Conservation (phyloP, 2,329 filamentous ascomycete species). For the Ophidiomyces ophidiicola region DNA sequence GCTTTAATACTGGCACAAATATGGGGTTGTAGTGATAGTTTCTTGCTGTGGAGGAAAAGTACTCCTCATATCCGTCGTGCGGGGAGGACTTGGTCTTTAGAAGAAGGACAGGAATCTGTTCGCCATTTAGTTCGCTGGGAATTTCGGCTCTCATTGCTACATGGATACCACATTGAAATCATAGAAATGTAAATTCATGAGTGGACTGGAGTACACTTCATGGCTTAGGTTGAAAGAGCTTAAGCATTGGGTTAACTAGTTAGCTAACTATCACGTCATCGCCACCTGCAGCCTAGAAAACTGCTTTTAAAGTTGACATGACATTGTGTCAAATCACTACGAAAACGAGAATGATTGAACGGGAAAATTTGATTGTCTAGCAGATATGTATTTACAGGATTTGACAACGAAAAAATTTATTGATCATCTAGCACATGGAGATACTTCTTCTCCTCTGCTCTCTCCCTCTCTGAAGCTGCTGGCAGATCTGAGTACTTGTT, state of each 20-base stretch:
- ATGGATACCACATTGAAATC: not conserved
- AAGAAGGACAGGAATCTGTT: constrained; percentile 30
- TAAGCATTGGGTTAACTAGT: not conserved
- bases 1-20: constrained; percentile 38
- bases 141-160: constrained; percentile 2
- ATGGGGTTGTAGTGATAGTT: constrained; percentile 23
- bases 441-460: constrained; percentile 90
- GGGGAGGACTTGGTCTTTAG: constrained; percentile 39
- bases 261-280: constrained; percentile 1
- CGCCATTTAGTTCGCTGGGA: not conserved
- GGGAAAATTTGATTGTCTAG: no score
- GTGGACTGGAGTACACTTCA: no score
- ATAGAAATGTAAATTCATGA: no score
- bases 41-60: constrained; percentile 24
- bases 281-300: no score
- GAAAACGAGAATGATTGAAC: no score
- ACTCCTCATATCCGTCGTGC: constrained; percentile 35
- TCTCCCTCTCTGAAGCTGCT: constrained; percentile 88
- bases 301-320: constrained; percentile 1
- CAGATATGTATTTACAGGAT: constrained; percentile 31
- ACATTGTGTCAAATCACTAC: not conserved
- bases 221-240: no score
- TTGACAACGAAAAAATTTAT: constrained; percentile 37
- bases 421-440: constrained; percentile 84
- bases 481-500: constrained; percentile 84